These are phyloP conservation scores for Noccaea bulbosa DNA, from an alignment of 345 rosid species.

Conservation along the genomic window DNA sequence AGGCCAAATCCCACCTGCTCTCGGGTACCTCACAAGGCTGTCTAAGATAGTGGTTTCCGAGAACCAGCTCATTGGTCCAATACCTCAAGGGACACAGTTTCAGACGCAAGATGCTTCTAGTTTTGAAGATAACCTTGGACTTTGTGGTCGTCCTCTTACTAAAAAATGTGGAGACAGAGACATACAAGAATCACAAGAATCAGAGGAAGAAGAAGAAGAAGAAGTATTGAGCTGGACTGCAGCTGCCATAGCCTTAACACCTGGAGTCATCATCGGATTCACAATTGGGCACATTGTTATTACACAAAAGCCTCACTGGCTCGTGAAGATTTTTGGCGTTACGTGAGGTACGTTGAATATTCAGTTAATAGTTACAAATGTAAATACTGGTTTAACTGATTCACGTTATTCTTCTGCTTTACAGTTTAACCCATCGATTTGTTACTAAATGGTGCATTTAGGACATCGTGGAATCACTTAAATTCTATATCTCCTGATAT, in stretches of 20 bases:
- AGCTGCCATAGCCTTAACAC: neutral
- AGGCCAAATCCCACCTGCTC: slow-evolving; percentile 10
- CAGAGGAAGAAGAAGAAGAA: slow-evolving; percentile 1
- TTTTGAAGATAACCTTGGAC: slow-evolving; percentile 4
- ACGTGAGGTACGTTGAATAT: neutral
- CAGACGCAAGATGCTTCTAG: slow-evolving; percentile 3
- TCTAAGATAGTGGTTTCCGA: neutral
- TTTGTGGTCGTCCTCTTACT: neutral
- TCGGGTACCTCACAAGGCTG: neutral
- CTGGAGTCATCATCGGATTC: neutral
- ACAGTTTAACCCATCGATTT: neutral
- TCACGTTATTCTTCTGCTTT: neutral
- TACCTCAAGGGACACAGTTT: neutral
- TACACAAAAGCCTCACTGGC: slow-evolving; percentile 14
- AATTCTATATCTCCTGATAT: too few species aligned
- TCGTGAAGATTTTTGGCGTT: neutral
- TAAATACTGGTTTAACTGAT: neutral
- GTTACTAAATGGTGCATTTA: neutral
- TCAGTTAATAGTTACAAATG: neutral
- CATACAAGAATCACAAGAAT: neutral
- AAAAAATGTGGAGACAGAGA: neutral
- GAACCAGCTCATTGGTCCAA: neutral
- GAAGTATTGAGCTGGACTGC: neutral
- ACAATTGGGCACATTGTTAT: neutral
- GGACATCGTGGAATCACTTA: too few species aligned